Percentiles rank a stretch among this genome's conserved stretches.
Evolutionary conservation across 352 stramenopile genomes (phyloP).

Genomic region (Globisporangium abappressorium): DNA sequence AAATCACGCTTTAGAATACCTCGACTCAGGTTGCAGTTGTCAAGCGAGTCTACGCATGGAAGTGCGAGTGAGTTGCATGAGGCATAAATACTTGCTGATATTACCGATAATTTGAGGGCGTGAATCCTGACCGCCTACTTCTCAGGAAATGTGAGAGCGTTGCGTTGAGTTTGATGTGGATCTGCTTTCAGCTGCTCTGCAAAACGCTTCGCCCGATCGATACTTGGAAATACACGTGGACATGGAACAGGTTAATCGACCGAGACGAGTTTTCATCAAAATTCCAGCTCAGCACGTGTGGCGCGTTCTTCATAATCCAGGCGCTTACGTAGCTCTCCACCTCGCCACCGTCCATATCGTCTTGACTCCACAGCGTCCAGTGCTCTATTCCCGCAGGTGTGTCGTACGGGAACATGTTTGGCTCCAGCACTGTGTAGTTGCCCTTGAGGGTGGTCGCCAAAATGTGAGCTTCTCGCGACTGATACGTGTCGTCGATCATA

Average conservation of each 20-base stretch:
- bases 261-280: conserved; percentile 32
- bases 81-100: neutral
- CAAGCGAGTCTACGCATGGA: no score
- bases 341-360: conserved; percentile 20
- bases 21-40: no score
- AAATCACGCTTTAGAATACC: no score
- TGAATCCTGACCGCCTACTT: neutral
- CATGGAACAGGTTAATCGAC: conserved; percentile 36
- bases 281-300: conserved; percentile 27
- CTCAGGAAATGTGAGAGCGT: neutral
- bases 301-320: conserved; percentile 24
- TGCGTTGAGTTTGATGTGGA: neutral
- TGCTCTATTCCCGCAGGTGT: conserved; percentile 28
- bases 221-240: conserved; percentile 32
- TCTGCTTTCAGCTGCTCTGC: neutral
- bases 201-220: conserved; percentile 1
- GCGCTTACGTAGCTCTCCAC: conserved; percentile 23
- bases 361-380: conserved; percentile 27
- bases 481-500: conserved; percentile 15
- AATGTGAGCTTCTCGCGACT: conserved; percentile 28
- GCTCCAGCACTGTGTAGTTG: conserved; percentile 20
- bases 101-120: neutral
- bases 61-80: no score
- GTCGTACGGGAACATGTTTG: conserved; percentile 33
- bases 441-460: conserved; percentile 19